Evolutionary conservation across 768 basidiomycete species (phyloP).

Genomic region (Amanita fuliginea): DNA sequence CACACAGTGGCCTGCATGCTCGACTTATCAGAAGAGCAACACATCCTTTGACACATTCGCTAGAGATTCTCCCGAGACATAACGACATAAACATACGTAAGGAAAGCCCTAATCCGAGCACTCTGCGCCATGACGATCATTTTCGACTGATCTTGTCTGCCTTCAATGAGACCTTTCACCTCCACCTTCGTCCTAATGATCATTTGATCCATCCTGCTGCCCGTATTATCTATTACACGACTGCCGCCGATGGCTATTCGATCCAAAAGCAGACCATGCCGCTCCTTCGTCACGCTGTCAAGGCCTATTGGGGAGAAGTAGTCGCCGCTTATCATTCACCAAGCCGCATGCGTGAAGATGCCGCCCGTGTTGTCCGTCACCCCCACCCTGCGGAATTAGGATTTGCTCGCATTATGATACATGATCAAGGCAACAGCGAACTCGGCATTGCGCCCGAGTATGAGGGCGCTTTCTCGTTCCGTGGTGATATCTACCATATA

Average conservation of each 20-base stretch:
- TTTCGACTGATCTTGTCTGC: conserved; percentile 61
- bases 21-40: conserved; percentile 37
- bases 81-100: conserved; percentile 19
- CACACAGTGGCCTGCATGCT: conserved; percentile 34
- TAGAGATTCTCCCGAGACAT: conserved; percentile 47
- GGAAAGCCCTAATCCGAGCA: conserved; percentile 25
- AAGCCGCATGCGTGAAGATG: conserved; percentile 51
- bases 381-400: conserved; percentile 45
- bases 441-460: conserved; percentile 43
- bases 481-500: conserved; percentile 62
- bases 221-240: conserved; percentile 54
- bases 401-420: conserved; percentile 71
- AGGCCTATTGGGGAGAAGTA: conserved; percentile 70
- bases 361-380: conserved; percentile 37
- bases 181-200: conserved; percentile 72
- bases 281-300: conserved; percentile 50
- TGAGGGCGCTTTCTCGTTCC: conserved; percentile 66
- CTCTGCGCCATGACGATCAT: conserved; percentile 56
- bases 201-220: conserved; percentile 73
- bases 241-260: conserved; percentile 35
- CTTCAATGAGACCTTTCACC: conserved; percentile 52
- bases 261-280: conserved; percentile 45
- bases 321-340: conserved; percentile 43
- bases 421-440: conserved; percentile 44
- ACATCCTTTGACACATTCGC: conserved; percentile 37